phyloP scores from a whole-genome alignment of 2,329 filamentous ascomycete genomes.

The Canariomyces notabilis region DNA sequence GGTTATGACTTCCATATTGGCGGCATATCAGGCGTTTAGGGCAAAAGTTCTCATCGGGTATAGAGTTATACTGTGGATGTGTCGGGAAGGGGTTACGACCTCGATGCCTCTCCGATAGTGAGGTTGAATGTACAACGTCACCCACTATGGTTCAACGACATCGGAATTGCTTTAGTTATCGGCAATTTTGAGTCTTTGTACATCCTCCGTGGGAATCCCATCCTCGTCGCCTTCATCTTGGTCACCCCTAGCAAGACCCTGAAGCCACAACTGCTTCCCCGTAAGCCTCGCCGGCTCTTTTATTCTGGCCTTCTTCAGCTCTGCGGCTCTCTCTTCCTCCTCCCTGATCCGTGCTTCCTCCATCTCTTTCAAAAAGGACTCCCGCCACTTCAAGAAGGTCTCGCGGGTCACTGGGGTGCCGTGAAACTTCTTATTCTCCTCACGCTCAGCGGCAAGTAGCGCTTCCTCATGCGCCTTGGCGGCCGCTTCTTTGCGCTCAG shows the following conservation, averaged over 20 bases:
- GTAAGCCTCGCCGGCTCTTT: conserved; percentile 71
- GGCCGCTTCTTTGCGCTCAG: conserved; percentile 63
- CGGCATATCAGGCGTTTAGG: conserved; percentile 17
- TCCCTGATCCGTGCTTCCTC: conserved; percentile 62
- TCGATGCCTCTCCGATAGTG: neutral
- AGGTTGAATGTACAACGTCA: neutral
- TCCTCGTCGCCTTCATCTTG: conserved; percentile 64
- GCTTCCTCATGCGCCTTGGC: conserved; percentile 54
- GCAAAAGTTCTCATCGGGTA: conserved; percentile 8
- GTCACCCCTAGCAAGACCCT: conserved; percentile 61
- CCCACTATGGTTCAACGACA: neutral
- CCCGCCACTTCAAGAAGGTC: conserved; percentile 78
- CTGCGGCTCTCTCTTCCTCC: conserved; percentile 74
- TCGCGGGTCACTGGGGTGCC: conserved; percentile 84
- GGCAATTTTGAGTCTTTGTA: conserved; percentile 69
- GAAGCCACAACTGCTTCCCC: conserved; percentile 74
- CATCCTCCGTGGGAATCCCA: conserved; percentile 49
- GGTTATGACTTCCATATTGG: conserved; percentile 4
- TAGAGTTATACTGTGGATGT: conserved; percentile 1
- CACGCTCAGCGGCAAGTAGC: conserved; percentile 62
- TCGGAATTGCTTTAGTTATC: conserved; percentile 37
- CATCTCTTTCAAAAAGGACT: conserved; percentile 73
- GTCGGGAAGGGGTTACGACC: neutral
- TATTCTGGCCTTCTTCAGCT: conserved; percentile 71
- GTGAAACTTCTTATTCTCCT: conserved; percentile 96